phyloP scores from a whole-genome alignment of 768 basidiomycete genomes.

The Hericium erinaceus region DNA sequence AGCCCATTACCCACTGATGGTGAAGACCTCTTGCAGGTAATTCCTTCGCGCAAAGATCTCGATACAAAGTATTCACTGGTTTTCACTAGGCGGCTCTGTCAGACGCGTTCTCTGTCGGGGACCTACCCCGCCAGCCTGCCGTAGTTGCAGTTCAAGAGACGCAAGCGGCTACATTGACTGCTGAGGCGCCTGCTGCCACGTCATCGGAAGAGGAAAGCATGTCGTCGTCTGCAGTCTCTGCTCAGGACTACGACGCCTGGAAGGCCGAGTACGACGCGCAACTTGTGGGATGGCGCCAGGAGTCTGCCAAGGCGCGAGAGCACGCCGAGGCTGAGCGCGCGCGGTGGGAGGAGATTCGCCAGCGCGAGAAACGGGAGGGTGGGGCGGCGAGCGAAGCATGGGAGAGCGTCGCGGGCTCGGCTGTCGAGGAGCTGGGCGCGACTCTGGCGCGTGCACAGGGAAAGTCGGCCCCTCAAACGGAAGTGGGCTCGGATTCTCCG shows the following conservation, averaged over 20 bases:
- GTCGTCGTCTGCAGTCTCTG: conserved; percentile 6
- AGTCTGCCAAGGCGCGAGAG: conserved; percentile 61
- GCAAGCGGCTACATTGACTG: neutral
- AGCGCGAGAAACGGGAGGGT: conserved; percentile 31
- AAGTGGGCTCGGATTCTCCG: conserved; percentile 20
- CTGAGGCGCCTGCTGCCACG: neutral
- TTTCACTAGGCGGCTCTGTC: conserved; percentile 12
- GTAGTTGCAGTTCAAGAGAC: neutral
- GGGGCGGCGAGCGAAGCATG: conserved; percentile 19
- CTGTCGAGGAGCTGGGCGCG: conserved; percentile 1
- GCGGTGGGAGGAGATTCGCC: conserved; percentile 62
- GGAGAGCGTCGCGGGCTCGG: conserved; percentile 23
- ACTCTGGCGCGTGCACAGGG: conserved; percentile 6
- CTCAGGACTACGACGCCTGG: conserved; percentile 40
- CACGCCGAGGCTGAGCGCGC: conserved; percentile 69
- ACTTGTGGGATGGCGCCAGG: conserved; percentile 59
- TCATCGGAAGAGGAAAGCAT: neutral
- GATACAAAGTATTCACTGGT: neutral
- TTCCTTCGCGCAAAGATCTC: neutral
- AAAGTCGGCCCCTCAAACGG: conserved; percentile 3
- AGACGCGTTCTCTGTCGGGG: conserved; percentile 10
- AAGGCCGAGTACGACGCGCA: conserved; percentile 62
- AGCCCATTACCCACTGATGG: conserved; percentile 5
- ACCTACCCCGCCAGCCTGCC: conserved; percentile 4
- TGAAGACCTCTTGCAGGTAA: conserved; percentile 15